Base-by-base conservation (phyloP, 2,329 filamentous ascomycete genomes). In the Apiospora kogelbergensis region DNA sequence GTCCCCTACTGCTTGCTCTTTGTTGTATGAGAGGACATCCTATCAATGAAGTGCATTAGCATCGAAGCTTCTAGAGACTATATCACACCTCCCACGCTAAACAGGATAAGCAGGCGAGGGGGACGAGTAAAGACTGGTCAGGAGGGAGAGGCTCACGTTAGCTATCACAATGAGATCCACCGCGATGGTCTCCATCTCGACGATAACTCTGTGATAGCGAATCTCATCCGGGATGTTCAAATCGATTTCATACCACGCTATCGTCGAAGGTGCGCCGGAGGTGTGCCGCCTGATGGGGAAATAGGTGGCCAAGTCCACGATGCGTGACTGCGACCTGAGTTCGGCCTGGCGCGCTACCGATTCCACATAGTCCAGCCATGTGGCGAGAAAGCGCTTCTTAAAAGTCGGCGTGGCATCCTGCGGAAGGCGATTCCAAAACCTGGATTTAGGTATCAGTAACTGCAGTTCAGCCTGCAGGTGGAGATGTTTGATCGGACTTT, bases 1-100 rank as follows among this genome's bases (percentile, higher is more conserved):
- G 42, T 76, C 74, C 2, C 73, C 72, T 0, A 66, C 46, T 7
- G 73, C 72, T 24, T 76, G 74, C 66, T 78, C 76, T 33, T 75
- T 75, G 68, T 77, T 73, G 65, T 77, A 79, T 11, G 77, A 78
- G 13, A 76, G 67, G 11, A 78, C 33, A 53, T 78, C 74, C 74
- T 76, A 20, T 4, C 15, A n/a, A n/a, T n/a, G n/a, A n/a, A n/a
- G n/a, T n/a, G n/a, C n/a, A n/a, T n/a, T n/a, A n/a, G n/a, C n/a
- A n/a, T n/a, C n/a, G n/a, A n/a, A n/a, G n/a, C n/a, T n/a, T n/a
- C n/a, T n/a, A n/a, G n/a, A n/a, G n/a, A n/a, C n/a, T n/a, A n/a
- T n/a, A n/a, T n/a, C n/a, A n/a, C n/a, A n/a, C n/a, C n/a, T n/a
- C n/a, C n/a, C n/a, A n/a, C n/a, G n/a, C n/a, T n/a, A n/a, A n/a